Evolutionary conservation across 106 monocot genomes (phyloP), one percentile per base, ranked within the genome.

Genomic region (Acorus gramineus): DNA sequence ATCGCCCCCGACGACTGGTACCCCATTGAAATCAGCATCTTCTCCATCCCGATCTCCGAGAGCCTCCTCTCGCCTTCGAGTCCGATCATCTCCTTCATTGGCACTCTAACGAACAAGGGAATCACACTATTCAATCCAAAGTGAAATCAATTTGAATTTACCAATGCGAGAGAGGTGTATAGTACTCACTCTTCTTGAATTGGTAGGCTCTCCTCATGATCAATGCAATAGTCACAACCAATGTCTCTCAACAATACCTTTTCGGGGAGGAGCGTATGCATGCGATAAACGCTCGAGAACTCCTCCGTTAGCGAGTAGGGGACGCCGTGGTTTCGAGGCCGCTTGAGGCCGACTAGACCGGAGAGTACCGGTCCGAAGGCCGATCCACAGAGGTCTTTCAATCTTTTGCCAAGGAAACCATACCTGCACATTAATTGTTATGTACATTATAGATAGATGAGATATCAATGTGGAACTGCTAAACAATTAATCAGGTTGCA

Each of bases 1-100:
- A 86, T 76, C n/a, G 79, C 82, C 11, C 86, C 86, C 50, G 76
- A 79, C 5, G 86, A 68, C 65, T 86, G 86, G 57, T 86, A 73
- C 1, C 86, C 86, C 86, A 86, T 86, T 13, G 86, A 86, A 5
- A 86, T 76, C 2, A 80, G 28, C 56, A 73, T 73, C 66, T 77
- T 86, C 54, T 86, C 82, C n/a, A 86, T 79, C n/a, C 86, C 86
- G 7, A 86, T 59, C 56, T 72, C 10, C 7, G 6, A 6, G 47
- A 82, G 59, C 6, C 6, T 13, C 42, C 52, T 46, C 13, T 86
- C 86, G 49, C 86, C 86, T 48, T 60, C 46, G 10, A 76, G 7
- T 7, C 86, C 86, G 4, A 79, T 13, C 6, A 86, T 47, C 8
- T 79, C 76, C 66, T 78, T 76, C 67, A 79, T 73, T 28, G 28